phyloP scores from a whole-genome alignment of 2,329 filamentous ascomycete species.

The Microdochium nivale region DNA sequence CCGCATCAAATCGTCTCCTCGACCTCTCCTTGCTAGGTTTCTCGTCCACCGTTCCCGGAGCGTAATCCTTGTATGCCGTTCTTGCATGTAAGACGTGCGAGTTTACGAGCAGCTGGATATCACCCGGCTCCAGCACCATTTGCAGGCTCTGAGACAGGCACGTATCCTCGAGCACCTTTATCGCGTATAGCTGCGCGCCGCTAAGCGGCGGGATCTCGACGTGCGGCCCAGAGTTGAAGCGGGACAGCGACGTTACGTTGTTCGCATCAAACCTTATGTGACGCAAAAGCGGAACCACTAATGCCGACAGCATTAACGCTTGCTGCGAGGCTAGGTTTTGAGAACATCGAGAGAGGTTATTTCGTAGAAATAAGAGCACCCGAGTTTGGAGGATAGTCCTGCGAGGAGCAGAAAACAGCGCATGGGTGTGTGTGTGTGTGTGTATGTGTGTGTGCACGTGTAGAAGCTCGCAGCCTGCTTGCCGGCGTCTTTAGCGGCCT shows the following conservation, averaged over 20 bases:
- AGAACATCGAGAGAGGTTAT: too few species aligned
- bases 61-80: conserved; percentile 64
- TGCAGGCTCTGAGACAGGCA: conserved; percentile 67
- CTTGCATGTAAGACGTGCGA: conserved; percentile 72
- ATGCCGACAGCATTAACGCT: too few species aligned
- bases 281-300: too few species aligned
- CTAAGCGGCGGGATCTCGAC: conserved; percentile 62
- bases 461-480: conserved; percentile 32
- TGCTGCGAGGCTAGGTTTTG: too few species aligned
- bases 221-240: conserved; percentile 62
- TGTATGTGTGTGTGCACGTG: conserved; percentile 10
- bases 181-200: conserved; percentile 57
- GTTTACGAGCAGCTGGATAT: conserved; percentile 82
- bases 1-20: conserved; percentile 69
- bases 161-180: conserved; percentile 64
- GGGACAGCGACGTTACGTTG: conserved; percentile 66
- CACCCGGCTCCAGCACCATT: conserved; percentile 82
- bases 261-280: conserved; percentile 87
- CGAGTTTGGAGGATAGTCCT: too few species aligned
- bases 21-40: conserved; percentile 26
- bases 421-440: too few species aligned
- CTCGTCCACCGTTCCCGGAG: conserved; percentile 48
- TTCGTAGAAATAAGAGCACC: too few species aligned
- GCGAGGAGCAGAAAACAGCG: too few species aligned
- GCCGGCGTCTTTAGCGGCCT: conserved; percentile 22